Evolutionary conservation across 1,284 basidiomycete genomes (phyloP), one percentile per base, ranked within the genome.

Genomic region (Pseudozyma pruni): DNA sequence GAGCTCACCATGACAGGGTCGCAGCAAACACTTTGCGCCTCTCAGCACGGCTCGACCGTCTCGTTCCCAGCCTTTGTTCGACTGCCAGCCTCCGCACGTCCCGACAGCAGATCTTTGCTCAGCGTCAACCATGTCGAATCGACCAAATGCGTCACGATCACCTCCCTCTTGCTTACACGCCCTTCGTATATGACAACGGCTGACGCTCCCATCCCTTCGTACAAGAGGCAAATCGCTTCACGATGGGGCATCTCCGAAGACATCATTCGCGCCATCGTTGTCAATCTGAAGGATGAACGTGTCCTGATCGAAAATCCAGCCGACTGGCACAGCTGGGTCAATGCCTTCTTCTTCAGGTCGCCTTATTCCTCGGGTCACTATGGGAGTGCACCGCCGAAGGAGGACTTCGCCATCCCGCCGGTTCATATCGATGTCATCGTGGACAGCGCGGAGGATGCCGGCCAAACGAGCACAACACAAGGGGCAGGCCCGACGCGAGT

Each of bases 281-380:
- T 56, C 47, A 27, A 46, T 17, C 4, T 53, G 0, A 23, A 23
- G 3, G 45, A 33, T 17, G 14, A 35, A 16, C 31, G 33, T 4
- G 35, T 61, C 9, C 20, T 68, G 11, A 54, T 68, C 39, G 49
- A 60, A 17, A 22, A 32, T 16, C 14, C 33, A 8, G 32, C 44
- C 0, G 64, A 68, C 22, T 68, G 57, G 57, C 19, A 44, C 1
- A 52, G 56, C 2, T 68, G 64, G 57, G 17, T 43, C 9, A 17
- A 13, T 1, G 40, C 50, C 8, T 19, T 17, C 7, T 50, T 64
- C 31, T 53, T 57, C 34, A 10, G 23, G 11, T n/a, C 42, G 6
- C 29, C 5, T 20, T 27, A 27, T 11, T 29, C 6, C 16, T 17
- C 33, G 34, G 16, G 10, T 32, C 19, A 2, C 20, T 25, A 16